phyloP scores from a whole-genome alignment of 192 early-diverging fungal species.

The Pilaira anomala region DNA sequence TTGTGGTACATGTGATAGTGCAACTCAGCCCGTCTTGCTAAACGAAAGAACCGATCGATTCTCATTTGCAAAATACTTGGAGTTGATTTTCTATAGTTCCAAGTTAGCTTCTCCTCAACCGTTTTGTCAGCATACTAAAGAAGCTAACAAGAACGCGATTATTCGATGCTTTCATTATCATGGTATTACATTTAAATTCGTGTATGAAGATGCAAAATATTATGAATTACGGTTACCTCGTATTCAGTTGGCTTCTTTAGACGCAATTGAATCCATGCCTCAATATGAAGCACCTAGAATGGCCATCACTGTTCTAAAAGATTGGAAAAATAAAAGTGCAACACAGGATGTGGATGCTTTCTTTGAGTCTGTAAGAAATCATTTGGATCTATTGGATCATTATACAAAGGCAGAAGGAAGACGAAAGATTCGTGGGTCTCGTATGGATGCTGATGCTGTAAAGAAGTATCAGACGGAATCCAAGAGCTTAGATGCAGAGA shows the following conservation, averaged over 20 bases:
- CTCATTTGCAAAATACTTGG: constrained; percentile 94
- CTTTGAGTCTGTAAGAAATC: constrained; percentile 2
- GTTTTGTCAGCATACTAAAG: constrained; percentile 59
- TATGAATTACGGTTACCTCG: constrained; percentile 67
- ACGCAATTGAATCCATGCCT: neutral
- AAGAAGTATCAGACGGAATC: neutral
- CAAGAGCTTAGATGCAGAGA: neutral
- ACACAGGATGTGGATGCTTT: constrained; percentile 29
- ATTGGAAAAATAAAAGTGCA: constrained; percentile 11
- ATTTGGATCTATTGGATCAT: constrained; percentile 7
- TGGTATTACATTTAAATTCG: constrained; percentile 67
- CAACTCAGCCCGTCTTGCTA: constrained; percentile 62
- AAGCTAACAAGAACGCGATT: constrained; percentile 44
- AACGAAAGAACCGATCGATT: constrained; percentile 73
- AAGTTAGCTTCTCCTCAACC: constrained; percentile 48
- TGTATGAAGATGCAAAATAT: constrained; percentile 59
- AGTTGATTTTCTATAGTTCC: constrained; percentile 74
- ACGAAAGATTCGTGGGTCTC: neutral
- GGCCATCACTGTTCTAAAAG: neutral
- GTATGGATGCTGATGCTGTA: neutral
- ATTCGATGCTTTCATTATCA: constrained; percentile 71
- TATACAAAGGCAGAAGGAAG: constrained; percentile 2
- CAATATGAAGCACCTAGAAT: neutral
- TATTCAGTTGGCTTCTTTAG: constrained; percentile 38
- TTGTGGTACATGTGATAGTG: constrained; percentile 68